Evolutionary conservation across 768 basidiomycete species (phyloP).

Genomic region (Podaxis rugospora): DNA sequence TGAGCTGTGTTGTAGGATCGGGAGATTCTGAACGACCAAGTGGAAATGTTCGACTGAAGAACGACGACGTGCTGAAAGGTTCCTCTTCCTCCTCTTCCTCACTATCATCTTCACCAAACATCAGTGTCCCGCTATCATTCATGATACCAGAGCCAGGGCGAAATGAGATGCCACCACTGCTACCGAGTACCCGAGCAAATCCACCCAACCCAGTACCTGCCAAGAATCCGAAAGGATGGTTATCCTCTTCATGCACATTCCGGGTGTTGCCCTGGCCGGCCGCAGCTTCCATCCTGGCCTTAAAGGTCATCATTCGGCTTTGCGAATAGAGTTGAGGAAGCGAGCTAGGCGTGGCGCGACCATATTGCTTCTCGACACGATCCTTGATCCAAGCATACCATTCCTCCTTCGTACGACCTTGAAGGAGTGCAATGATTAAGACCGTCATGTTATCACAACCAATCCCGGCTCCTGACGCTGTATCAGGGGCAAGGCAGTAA

Average conservation of each 20-base stretch:
- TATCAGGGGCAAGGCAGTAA: constrained; percentile 91
- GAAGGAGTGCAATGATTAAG: constrained; percentile 81
- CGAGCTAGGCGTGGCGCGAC: constrained; percentile 71
- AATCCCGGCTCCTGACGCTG: constrained; percentile 84
- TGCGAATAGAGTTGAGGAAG: constrained; percentile 75
- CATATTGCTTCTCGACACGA: constrained; percentile 71
- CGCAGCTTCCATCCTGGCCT: constrained; percentile 53
- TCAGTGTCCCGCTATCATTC: constrained; percentile 45
- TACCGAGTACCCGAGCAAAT: constrained; percentile 23
- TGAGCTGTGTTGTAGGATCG: constrained; percentile 54
- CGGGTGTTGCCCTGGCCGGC: constrained; percentile 35
- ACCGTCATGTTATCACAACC: constrained; percentile 99
- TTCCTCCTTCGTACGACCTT: constrained; percentile 83
- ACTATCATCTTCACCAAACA: constrained; percentile 64
- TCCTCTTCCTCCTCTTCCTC: constrained; percentile 58
- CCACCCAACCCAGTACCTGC: constrained; percentile 5
- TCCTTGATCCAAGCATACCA: constrained; percentile 91
- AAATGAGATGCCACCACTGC: constrained; percentile 61
- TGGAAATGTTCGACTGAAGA: constrained; percentile 46
- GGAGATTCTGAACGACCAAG: constrained; percentile 37
- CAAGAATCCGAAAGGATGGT: constrained; percentile 10
- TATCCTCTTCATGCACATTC: constrained; percentile 19
- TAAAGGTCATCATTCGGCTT: constrained; percentile 59
- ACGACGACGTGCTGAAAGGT: constrained; percentile 32
- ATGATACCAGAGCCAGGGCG: constrained; percentile 49